Evolutionary conservation across 306 rosid genomes (phyloP).

Genomic region (Glycine tomentella): DNA sequence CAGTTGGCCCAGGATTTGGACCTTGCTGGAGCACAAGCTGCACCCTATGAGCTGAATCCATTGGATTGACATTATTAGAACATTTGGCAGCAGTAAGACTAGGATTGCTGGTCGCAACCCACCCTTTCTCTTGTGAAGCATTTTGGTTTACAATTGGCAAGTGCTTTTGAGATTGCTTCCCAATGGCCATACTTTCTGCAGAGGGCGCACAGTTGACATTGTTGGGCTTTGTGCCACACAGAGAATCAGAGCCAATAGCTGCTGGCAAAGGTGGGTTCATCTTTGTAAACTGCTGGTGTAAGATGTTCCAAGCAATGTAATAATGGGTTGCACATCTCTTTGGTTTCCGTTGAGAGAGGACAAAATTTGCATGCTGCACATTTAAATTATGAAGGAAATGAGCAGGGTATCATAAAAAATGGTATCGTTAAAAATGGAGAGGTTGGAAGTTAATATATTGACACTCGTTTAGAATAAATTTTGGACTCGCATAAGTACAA

Average conservation of each 20-base stretch:
- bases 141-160: conserved; percentile 33
- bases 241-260: conserved; percentile 46
- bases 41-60: conserved; percentile 44
- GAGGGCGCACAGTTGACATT: conserved; percentile 6
- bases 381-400: neutral
- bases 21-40: conserved; percentile 46
- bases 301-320: conserved; percentile 63
- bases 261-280: conserved; percentile 44
- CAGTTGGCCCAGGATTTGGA: conserved; percentile 44
- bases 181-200: conserved; percentile 41
- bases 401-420: too few relatives aligned
- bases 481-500: neutral
- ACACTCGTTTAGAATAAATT: neutral
- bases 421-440: too few relatives aligned
- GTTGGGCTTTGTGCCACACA: conserved; percentile 41
- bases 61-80: conserved; percentile 35
- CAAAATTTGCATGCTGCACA: conserved; percentile 51
- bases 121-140: conserved; percentile 36
- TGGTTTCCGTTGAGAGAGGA: conserved; percentile 45
- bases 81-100: conserved; percentile 39
- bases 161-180: conserved; percentile 45
- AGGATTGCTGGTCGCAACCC: conserved; percentile 30
- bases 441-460: neutral
- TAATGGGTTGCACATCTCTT: conserved; percentile 64
- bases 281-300: conserved; percentile 56